These are phyloP conservation scores for Taphrina betulina DNA, from an alignment of 1,139 yeast genomes.

Conservation along the genomic window DNA sequence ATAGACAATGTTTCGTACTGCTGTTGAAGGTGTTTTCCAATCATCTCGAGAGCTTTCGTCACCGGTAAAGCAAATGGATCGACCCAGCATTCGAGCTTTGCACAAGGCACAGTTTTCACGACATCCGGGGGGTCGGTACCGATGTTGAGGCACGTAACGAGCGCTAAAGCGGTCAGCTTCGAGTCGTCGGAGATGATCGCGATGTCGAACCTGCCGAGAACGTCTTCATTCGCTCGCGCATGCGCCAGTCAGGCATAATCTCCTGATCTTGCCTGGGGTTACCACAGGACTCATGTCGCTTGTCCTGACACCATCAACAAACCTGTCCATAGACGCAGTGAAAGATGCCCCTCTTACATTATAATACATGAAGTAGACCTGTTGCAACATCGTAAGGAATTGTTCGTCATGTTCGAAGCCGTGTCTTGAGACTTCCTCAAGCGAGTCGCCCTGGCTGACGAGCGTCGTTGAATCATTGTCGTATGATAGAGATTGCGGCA, in stretches of 20 bases:
- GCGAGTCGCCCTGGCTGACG: conserved; percentile 8
- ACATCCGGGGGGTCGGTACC: conserved; percentile 99
- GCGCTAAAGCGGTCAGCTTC: conserved; percentile 48
- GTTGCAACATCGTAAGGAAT: conserved; percentile 63
- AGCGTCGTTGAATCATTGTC: background rate
- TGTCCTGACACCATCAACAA: conserved; percentile 65
- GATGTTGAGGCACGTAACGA: conserved; percentile 81
- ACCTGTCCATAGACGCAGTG: too few species aligned
- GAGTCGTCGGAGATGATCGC: background rate
- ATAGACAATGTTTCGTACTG: conserved; percentile 88
- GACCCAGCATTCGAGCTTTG: conserved; percentile 89
- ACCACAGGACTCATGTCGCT: conserved; percentile 87
- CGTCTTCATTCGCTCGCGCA: conserved; percentile 87
- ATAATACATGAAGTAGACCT: conserved; percentile 68
- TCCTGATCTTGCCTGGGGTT: conserved; percentile 60
- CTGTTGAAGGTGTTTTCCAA: conserved; percentile 80
- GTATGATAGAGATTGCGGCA: too few species aligned
- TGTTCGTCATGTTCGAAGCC: conserved; percentile 81
- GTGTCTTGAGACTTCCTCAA: conserved; percentile 51
- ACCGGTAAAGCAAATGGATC: conserved; percentile 84
- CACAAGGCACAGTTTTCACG: conserved; percentile 90
- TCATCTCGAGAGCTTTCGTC: conserved; percentile 85
- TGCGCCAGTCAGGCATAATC: conserved; percentile 73
- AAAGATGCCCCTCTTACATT: too few species aligned
- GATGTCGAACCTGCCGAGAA: conserved; percentile 59